phyloP scores from a whole-genome alignment of 2,329 filamentous ascomycete genomes.

The Fusarium sp. region DNA sequence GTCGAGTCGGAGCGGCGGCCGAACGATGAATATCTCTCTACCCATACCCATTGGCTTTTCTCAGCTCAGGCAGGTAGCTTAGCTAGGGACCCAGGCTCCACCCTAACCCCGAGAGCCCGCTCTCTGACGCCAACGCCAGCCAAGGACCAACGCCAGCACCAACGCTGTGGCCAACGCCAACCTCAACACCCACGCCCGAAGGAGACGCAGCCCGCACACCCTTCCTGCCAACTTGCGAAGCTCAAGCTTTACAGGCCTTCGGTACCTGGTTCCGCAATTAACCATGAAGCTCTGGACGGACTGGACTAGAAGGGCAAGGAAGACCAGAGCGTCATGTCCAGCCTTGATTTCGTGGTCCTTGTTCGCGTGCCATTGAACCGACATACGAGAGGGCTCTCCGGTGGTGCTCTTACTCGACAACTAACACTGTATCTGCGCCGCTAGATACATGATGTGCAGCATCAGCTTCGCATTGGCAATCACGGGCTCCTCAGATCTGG shows the following conservation, averaged over 20 bases:
- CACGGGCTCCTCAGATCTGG: conserved; percentile 27
- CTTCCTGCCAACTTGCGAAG: conserved; percentile 15
- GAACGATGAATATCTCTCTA: conserved; percentile 16
- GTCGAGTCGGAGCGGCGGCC: conserved; percentile 27
- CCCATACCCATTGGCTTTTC: conserved; percentile 16
- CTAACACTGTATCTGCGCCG: conserved; percentile 16
- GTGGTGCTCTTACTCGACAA: not conserved
- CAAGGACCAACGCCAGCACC: conserved; percentile 12
- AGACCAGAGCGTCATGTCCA: conserved; percentile 5
- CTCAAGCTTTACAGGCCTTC: conserved; percentile 19
- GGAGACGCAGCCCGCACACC: conserved; percentile 12
- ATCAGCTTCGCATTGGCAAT: conserved; percentile 14
- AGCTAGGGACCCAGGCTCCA: conserved; percentile 26
- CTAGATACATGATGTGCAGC: conserved; percentile 24
- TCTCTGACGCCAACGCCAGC: conserved; percentile 26
- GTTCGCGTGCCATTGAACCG: conserved; percentile 16
- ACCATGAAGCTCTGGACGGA: not conserved
- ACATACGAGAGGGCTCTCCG: not conserved
- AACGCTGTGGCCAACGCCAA: conserved; percentile 14
- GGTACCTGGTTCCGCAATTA: conserved; percentile 23
- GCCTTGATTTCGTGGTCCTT: conserved; percentile 13
- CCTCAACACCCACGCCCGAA: conserved; percentile 19
- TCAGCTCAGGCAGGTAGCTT: conserved; percentile 11
- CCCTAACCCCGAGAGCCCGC: conserved; percentile 26
- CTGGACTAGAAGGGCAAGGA: conserved; percentile 1